Percentiles rank a stretch among this genome's conserved stretches.
These are phyloP conservation scores for Miscanthus sacchariflorus DNA, from an alignment of 202 grass and related monocot species.

Conservation along the genomic window DNA sequence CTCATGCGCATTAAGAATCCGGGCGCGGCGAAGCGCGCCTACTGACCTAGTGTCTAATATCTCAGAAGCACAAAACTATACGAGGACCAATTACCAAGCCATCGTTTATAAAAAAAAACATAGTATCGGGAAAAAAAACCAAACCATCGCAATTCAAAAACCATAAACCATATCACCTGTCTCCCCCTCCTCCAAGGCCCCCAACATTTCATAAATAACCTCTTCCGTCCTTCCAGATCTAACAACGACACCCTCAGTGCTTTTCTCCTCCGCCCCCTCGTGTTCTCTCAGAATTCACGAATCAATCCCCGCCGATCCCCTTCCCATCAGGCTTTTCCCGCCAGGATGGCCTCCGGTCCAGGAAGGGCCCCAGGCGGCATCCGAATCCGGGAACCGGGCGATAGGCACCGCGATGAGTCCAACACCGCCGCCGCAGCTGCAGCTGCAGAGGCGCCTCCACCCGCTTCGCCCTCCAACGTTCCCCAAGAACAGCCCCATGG, in stretches of 20 bases:
- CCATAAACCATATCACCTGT: too few relatives aligned
- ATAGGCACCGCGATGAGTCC: not conserved
- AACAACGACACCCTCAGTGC: not conserved
- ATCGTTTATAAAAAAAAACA: too few relatives aligned
- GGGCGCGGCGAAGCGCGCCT: too few relatives aligned
- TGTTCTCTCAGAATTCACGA: not conserved
- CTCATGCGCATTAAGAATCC: too few relatives aligned
- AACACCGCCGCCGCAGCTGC: not conserved
- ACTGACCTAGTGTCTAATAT: too few relatives aligned
- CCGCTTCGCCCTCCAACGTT: not conserved
- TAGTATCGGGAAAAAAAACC: too few relatives aligned
- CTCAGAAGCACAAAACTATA: too few relatives aligned
- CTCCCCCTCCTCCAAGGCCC: too few relatives aligned
- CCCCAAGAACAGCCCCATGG: not conserved
- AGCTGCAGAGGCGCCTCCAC: not conserved
- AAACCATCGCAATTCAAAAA: too few relatives aligned
- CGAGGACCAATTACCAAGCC: too few relatives aligned
- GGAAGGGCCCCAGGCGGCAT: not conserved
- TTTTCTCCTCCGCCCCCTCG: not conserved
- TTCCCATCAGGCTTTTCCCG: conserved; percentile 9
- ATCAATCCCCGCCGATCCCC: not conserved
- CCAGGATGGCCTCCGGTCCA: conserved; percentile 36
- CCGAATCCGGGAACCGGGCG: conserved; percentile 4
- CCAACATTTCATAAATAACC: conserved; percentile 6
- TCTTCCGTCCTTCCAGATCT: not conserved